Percentiles rank a stretch among this genome's conserved stretches.
Conservation (phyloP, 2,329 filamentous ascomycete species). For the Colletotrichum magnum region DNA sequence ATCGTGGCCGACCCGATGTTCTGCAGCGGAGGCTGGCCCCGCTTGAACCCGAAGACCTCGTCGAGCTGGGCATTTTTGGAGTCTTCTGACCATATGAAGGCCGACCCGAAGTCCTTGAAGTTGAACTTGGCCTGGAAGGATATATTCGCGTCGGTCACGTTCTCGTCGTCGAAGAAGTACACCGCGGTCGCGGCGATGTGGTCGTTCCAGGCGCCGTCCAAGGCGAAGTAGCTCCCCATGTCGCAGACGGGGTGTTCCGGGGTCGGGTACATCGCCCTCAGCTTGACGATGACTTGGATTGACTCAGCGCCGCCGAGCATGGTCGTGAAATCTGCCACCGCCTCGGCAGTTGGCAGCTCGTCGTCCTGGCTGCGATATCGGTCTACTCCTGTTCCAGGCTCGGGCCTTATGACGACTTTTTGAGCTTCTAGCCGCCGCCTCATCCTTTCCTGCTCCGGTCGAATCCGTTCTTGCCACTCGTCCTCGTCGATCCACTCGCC, state of each 20-base stretch:
- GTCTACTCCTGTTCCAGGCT: not conserved
- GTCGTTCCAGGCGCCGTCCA: slow-evolving; percentile 41
- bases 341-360: not conserved
- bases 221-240: not conserved
- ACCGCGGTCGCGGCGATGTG: slow-evolving; percentile 48
- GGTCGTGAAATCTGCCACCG: not conserved
- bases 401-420: not conserved
- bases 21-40: slow-evolving; percentile 4
- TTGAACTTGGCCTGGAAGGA: slow-evolving; percentile 10
- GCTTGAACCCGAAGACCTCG: slow-evolving; percentile 14
- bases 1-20: slow-evolving; percentile 30
- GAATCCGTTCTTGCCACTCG: slow-evolving; percentile 2
- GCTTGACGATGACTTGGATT: slow-evolving; percentile 16
- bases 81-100: not conserved
- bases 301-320: not conserved
- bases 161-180: slow-evolving; percentile 48
- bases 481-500: not conserved
- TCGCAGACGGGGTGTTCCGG: slow-evolving; percentile 1
- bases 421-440: not conserved
- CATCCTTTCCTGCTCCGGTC: not conserved
- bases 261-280: not conserved
- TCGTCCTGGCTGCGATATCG: not conserved
- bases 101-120: not conserved
- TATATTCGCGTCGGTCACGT: slow-evolving; percentile 43
- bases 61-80: not conserved